phyloP scores from a whole-genome alignment of 768 basidiomycete species.

The Trametes punicea region DNA sequence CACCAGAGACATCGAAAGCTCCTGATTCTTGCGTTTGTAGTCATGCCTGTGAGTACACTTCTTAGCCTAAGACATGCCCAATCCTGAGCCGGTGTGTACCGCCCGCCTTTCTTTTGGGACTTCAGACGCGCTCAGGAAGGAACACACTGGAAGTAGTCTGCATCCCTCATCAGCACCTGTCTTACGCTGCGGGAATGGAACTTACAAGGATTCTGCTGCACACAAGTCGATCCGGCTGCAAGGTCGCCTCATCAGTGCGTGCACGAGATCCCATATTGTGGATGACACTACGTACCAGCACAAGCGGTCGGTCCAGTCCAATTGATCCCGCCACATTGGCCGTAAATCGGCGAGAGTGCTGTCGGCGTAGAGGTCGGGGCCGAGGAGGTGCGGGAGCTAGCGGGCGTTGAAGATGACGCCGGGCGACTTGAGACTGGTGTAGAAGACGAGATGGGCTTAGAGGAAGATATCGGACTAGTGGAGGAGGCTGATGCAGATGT shows the following conservation, averaged over 20 bases:
- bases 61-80: not conserved
- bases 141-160: constrained; percentile 47
- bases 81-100: not conserved
- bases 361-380: constrained; percentile 21
- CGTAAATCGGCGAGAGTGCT: constrained; percentile 29
- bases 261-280: not conserved
- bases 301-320: constrained; percentile 45
- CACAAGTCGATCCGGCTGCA: constrained; percentile 33
- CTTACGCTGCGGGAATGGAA: not conserved
- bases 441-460: not conserved
- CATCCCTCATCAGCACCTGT: not conserved
- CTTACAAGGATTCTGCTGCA: constrained; percentile 40
- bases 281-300: constrained; percentile 3
- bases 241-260: not conserved
- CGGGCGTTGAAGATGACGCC: constrained; percentile 29
- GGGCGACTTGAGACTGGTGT: constrained; percentile 26
- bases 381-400: not conserved
- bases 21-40: not conserved
- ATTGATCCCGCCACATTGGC: constrained; percentile 43
- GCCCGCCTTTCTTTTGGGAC: not conserved
- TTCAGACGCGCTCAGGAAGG: constrained; percentile 21
- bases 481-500: constrained; percentile 5
- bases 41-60: not conserved
- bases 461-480: not conserved
- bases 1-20: not conserved